Evolutionary conservation across 2,329 filamentous ascomycete genomes (phyloP), one percentile per base, ranked within the genome.

Genomic region (Capronia epimyces): DNA sequence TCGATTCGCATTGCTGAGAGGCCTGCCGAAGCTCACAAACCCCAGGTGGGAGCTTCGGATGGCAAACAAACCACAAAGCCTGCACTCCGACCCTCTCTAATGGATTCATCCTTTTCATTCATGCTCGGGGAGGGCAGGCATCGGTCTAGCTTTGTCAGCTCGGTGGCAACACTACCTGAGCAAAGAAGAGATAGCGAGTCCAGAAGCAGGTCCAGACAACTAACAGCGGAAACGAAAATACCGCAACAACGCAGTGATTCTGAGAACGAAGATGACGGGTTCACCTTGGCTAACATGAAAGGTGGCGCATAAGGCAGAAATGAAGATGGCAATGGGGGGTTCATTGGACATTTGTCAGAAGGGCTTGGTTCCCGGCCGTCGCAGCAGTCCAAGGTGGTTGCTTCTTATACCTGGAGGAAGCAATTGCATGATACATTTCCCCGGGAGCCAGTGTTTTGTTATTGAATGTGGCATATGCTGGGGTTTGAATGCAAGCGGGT

Each of bases 41-140:
- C 16, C 13, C 3, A 22, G 27, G 20, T 16, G 7, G 16, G 6
- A 29, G 34, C 27, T 18, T 46, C 43, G n/a, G 46, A 40, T 34
- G 34, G 27, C 15, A 31, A 22, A 16, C 31, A 31, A 16, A 43
- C 18, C 16, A 42, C 34, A 31, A 42, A 53, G 43, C 24, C 45
- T 18, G 29, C 50, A 18, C 16, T 62, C 8, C 70, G 73, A 34
- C 67, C 71, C 43, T 69, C 72, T 31, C 57, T 76, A 43, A 66
- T 69, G 29, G 66, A 75, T 43, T 70, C 73, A 15, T 71, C 71
- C 20, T 75, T 75, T 50, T 74, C 73, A 10, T 76, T 73, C 70
- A 75, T 76, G 71, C 65, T 76, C 31, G 73, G 72, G 29, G 69
- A 72, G 40, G 66, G 66, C 50, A 65, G 69, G 36, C 67, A 68